These are phyloP conservation scores for Aureobasidium melanogenum DNA, from an alignment of 2,329 filamentous ascomycete species.

Conservation along the genomic window DNA sequence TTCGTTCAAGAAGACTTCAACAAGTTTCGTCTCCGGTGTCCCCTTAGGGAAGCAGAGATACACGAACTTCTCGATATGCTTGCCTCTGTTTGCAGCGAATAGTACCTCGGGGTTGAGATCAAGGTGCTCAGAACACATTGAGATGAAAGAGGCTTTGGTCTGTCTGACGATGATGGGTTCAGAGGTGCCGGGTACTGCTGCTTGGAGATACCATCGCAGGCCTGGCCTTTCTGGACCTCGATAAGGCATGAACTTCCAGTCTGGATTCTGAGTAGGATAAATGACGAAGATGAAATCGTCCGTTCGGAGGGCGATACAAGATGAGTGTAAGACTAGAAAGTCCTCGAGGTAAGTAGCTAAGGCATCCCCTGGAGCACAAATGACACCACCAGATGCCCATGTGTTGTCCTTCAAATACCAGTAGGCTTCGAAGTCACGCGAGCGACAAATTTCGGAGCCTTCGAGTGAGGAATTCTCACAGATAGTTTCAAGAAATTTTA, in stretches of 20 bases:
- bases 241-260: conserved; percentile 21
- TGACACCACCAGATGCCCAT: neutral
- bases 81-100: conserved; percentile 6
- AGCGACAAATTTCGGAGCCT: neutral
- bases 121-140: conserved; percentile 1
- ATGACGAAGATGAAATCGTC: conserved; percentile 18
- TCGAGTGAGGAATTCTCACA: neutral
- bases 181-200: neutral
- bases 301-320: conserved; percentile 15
- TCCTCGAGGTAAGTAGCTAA: conserved; percentile 14
- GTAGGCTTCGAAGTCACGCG: conserved; percentile 9
- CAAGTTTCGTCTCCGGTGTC: conserved; percentile 17
- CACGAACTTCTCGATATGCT: conserved; percentile 13
- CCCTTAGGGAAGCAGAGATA: conserved; percentile 22
- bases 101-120: neutral
- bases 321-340: conserved; percentile 17
- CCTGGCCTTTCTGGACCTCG: neutral
- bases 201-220: conserved; percentile 12
- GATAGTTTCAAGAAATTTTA: neutral
- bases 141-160: neutral
- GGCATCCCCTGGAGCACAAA: neutral
- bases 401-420: conserved; percentile 1
- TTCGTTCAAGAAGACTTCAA: conserved; percentile 17
- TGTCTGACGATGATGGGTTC: neutral
- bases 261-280: conserved; percentile 19